A percentile compares a stretch with the other conserved stretches of the same genome.
Conservation (phyloP, 2,329 filamentous ascomycete species). For the Xylogone sp. region DNA sequence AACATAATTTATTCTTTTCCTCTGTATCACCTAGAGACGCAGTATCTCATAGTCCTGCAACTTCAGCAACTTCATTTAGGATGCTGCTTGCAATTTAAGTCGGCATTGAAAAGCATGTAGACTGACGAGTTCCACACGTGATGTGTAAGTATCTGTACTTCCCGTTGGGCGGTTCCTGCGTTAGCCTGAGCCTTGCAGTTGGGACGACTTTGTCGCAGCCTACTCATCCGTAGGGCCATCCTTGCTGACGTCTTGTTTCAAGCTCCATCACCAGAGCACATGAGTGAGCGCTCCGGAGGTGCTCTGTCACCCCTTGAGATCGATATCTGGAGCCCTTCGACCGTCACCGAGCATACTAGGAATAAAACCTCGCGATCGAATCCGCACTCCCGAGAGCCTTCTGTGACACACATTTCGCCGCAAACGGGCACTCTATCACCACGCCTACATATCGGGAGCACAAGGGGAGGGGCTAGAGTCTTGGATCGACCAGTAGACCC, state of each 20-base stretch:
- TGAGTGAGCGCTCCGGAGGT: background rate
- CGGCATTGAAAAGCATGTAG: background rate
- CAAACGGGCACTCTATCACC: slow-evolving; percentile 21
- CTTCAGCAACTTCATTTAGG: background rate
- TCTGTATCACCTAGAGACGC: background rate
- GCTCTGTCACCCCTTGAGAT: background rate
- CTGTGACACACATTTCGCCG: slow-evolving; percentile 16
- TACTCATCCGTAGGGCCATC: background rate
- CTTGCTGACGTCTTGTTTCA: background rate
- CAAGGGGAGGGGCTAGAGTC: slow-evolving; percentile 3
- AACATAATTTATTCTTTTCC: background rate
- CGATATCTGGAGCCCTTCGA: background rate
- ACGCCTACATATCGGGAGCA: slow-evolving; percentile 16
- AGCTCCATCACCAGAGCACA: background rate
- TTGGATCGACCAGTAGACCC: slow-evolving; percentile 50
- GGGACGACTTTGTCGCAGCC: background rate
- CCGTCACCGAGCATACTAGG: background rate
- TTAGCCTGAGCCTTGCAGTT: background rate
- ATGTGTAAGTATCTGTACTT: background rate
- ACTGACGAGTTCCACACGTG: background rate
- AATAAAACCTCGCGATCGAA: background rate
- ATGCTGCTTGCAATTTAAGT: background rate
- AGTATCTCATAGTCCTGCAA: background rate
- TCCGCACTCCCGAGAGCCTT: background rate
- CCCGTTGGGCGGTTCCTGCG: background rate